phyloP scores from a whole-genome alignment of 345 rosid species.

The Isatis tinctoria region DNA sequence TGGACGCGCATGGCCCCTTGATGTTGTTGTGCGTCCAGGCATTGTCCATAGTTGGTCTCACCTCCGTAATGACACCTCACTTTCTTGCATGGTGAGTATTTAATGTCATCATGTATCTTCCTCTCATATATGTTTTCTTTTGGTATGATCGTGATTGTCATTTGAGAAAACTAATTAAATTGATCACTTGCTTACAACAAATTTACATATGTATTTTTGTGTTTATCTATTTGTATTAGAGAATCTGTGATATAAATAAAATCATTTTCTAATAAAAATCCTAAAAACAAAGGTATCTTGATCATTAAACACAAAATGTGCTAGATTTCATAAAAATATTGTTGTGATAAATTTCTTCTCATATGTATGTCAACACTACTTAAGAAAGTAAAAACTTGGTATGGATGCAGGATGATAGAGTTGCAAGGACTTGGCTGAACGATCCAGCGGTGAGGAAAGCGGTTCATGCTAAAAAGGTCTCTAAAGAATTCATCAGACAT shows the following conservation, averaged over 20 bases:
- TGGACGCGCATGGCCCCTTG: conserved; percentile 90
- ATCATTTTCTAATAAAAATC: too few relatives aligned
- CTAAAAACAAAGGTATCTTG: too few relatives aligned
- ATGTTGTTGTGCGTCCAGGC: conserved; percentile 71
- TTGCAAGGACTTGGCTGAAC: conserved; percentile 73
- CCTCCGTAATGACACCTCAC: too few relatives aligned
- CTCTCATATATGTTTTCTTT: neutral
- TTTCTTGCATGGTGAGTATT: conserved; percentile 64
- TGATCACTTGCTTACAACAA: too few relatives aligned
- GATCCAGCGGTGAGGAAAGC: conserved; percentile 64
- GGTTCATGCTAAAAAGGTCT: conserved; percentile 59
- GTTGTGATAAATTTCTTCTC: neutral
- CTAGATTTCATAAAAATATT: neutral
- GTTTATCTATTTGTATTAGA: too few relatives aligned
- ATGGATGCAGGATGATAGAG: conserved; percentile 54
- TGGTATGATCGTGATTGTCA: too few relatives aligned
- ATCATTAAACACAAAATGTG: neutral
- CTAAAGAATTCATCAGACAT: neutral
- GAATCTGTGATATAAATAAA: too few relatives aligned
- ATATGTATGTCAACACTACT: neutral
- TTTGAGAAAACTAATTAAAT: too few relatives aligned
- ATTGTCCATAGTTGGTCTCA: conserved; percentile 82
- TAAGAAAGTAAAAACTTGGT: neutral
- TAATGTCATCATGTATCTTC: neutral
- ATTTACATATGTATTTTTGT: too few relatives aligned